Base-by-base conservation (phyloP, 441 rosid genomes). In the Flueggea neowawraea region DNA sequence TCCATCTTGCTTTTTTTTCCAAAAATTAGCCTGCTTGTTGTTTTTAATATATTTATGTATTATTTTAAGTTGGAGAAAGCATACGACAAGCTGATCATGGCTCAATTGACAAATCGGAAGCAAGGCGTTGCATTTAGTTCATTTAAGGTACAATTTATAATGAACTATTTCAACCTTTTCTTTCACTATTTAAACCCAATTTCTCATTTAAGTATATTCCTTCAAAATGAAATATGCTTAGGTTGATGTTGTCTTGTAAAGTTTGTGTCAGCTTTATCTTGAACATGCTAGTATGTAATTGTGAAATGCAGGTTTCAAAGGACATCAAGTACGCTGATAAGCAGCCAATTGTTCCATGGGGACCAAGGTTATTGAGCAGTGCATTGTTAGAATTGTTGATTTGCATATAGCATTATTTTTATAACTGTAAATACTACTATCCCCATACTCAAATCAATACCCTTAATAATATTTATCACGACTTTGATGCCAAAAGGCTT, bases 261-360 rank as follows among this genome's bases (percentile, higher is more conserved):
- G 53, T 39, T 33, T 28, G 11, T 52, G 12, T 55, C 15, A 49
- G 31, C 6, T 58, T 17, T 44, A 13, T 15, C 66, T 45, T 69
- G 58, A 57, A 61, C 15, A 63, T 28, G n/a, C 16, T 51, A 47
- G 15, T 65, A 58, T 60, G 47, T 64, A 52, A 57, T 69, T 64
- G 3, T 53, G 2, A 63, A 71, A 49, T 76, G 67, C 83, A 94
- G 99, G 99, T 94, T 64, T 83, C 99, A 9, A 89, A 94, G 82
- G 97, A 94, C 70, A 79, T 91, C 72, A 94, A 84, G 74, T 94
- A 82, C 78, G 99, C 97, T 70, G 99, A 94, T 80, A 89, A 89
- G 79, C 90, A 84, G 86, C 95, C 99, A 4, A 68, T 94, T 58
- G 81, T 94, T 64, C 94, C 99, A 45, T 94, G 99, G 97, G 99